Percentiles rank a stretch among this genome's conserved stretches.
These are phyloP conservation scores for Larix sibirica DNA, from an alignment of 83 land plant species.

Conservation along the genomic window DNA sequence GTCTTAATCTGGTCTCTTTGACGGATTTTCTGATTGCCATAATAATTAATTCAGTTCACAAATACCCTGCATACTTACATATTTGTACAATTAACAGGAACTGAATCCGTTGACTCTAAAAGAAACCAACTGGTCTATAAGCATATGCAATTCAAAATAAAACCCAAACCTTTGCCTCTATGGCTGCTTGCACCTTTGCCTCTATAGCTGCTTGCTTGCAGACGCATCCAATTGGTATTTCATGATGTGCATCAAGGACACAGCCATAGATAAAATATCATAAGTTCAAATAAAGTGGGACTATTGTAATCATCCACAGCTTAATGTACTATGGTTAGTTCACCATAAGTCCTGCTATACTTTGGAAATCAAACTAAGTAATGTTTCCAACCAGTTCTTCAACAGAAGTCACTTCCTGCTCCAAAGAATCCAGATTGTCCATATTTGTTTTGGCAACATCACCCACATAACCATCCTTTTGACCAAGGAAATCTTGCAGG, in stretches of 20 bases:
- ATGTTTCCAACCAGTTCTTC: background rate
- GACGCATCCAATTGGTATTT: background rate
- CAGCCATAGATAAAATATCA: background rate
- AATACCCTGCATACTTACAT: no score
- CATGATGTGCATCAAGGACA: background rate
- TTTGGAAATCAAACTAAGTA: background rate
- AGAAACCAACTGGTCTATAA: background rate
- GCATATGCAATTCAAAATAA: background rate
- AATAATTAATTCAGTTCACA: no score
- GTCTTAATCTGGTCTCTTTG: no score
- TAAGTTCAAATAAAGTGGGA: background rate
- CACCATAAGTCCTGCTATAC: background rate
- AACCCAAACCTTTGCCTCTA: background rate
- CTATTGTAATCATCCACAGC: background rate
- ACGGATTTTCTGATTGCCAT: no score
- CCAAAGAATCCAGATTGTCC: background rate
- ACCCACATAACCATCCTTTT: background rate
- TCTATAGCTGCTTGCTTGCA: constrained; percentile 6
- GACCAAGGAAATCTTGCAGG: constrained; percentile 1
- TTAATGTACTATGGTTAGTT: background rate
- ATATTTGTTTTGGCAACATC: background rate
- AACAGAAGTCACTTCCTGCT: no score
- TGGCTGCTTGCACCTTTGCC: background rate
- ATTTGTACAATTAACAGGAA: background rate
- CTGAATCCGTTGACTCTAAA: constrained; percentile 1